These are phyloP conservation scores for Quambalaria eucalypti DNA, from an alignment of 1,284 basidiomycete species.

Conservation along the genomic window DNA sequence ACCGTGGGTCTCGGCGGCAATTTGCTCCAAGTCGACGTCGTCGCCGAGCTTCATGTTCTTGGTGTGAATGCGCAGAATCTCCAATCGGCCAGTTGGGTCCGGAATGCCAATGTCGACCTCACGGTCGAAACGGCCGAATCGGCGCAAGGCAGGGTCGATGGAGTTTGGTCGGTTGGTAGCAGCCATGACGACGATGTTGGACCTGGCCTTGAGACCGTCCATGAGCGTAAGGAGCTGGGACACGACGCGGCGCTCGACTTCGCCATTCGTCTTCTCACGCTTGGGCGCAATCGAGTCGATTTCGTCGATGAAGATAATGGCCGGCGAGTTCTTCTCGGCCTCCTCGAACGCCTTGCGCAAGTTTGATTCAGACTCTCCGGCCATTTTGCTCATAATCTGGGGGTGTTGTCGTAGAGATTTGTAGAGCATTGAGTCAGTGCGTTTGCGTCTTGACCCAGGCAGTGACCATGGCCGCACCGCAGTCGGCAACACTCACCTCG, in stretches of 20 bases:
- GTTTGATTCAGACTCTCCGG: conserved; percentile 94
- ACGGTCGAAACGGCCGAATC: conserved; percentile 97
- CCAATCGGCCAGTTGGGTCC: conserved; percentile 93
- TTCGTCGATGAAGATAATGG: conserved; percentile 99
- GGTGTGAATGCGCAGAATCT: conserved; percentile 96
- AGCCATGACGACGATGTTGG: conserved; percentile 98
- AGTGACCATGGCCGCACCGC: too few relatives aligned
- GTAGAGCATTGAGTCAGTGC: background rate
- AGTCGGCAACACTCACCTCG: conserved; percentile 56
- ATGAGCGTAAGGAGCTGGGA: conserved; percentile 95
- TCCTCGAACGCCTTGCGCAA: conserved; percentile 96
- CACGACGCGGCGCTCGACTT: conserved; percentile 97
- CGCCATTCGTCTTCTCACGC: conserved; percentile 99
- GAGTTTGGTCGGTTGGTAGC: conserved; percentile 98
- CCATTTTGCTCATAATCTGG: conserved; percentile 99
- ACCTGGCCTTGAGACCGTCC: conserved; percentile 96
- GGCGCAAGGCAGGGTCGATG: conserved; percentile 92
- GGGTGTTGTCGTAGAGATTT: too few relatives aligned
- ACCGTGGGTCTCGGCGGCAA: conserved; percentile 96
- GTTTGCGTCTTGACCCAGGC: background rate
- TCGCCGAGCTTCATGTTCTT: conserved; percentile 99
- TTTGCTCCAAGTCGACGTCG: conserved; percentile 92
- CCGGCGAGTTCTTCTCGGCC: conserved; percentile 98
- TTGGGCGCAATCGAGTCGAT: conserved; percentile 98
- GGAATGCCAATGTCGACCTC: conserved; percentile 99